A percentile compares a stretch with the other conserved stretches of the same genome.
Evolutionary conservation across 163 green algal species (phyloP).

Genomic region (Chlamydomonas reinhardtii): DNA sequence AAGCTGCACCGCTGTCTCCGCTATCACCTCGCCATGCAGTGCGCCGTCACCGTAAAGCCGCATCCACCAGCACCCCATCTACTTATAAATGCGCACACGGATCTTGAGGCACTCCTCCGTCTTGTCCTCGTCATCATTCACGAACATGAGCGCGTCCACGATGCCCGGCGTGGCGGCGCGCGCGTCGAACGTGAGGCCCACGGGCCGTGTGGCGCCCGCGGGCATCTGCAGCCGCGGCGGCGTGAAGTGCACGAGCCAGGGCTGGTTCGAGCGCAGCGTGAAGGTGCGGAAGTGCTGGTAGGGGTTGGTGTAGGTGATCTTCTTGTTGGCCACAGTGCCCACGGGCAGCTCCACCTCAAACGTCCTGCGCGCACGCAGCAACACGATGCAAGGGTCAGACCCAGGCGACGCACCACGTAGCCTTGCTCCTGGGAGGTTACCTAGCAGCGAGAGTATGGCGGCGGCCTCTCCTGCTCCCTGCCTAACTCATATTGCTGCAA

Average conservation of each 20-base stretch:
- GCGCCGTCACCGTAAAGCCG: no score
- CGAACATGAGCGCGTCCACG: slow-evolving; percentile 69
- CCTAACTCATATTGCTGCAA: no score
- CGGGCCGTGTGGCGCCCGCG: slow-evolving; percentile 55
- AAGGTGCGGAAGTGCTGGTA: slow-evolving; percentile 66
- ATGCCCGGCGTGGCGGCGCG: slow-evolving; percentile 59
- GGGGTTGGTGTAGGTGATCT: slow-evolving; percentile 78
- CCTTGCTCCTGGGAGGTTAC: no score
- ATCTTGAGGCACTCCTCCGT: slow-evolving; percentile 76
- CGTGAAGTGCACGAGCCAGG: slow-evolving; percentile 63
- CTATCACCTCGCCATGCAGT: no score
- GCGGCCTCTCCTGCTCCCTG: no score
- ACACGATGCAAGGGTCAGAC: no score
- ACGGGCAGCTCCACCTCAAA: slow-evolving; percentile 67
- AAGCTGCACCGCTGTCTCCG: no score
- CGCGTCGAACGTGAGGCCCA: slow-evolving; percentile 68
- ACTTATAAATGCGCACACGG: slow-evolving; percentile 61
- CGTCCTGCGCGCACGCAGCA: slow-evolving; percentile 22
- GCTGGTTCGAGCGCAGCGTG: slow-evolving; percentile 66
- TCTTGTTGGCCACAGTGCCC: slow-evolving; percentile 70
- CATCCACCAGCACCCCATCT: no score
- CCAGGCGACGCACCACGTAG: no score
- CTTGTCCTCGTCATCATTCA: slow-evolving; percentile 76
- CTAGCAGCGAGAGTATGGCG: no score
- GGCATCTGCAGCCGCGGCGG: slow-evolving; percentile 62